Evolutionary conservation across 495 filamentous ascomycete genomes (phyloP), one percentile per base, ranked within the genome.

Genomic region (Neurospora sublineolata): DNA sequence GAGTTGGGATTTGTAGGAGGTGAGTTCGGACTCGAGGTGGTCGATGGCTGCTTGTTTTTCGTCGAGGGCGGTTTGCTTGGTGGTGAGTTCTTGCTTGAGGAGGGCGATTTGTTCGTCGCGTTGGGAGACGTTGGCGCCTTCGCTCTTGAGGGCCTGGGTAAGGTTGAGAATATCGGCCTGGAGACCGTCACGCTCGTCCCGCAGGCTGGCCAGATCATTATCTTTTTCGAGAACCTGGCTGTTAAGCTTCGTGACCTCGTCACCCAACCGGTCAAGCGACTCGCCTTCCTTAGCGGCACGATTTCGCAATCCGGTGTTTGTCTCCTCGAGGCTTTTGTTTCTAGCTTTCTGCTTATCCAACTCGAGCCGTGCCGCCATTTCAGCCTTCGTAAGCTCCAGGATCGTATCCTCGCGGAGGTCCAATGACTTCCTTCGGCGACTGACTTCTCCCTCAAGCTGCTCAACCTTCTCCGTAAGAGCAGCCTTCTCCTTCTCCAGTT

Each of bases 261-360:
- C 3, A 7, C 52, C 6, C 4, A 64, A 27, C 52, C 52, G 52
- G 27, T 3, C 52, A 8, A 64, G 14, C 14, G 27, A 18, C 9
- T 33, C 27, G 52, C 27, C 52, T 6, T 36, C 3, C 23, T 64
- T 64, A 64, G 6, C 0, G 27, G 7, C 14, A 64, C 52, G 52
- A 3, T 33, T 30, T 33, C 6, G 27, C 27, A 64, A 14, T 16
- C 52, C 27, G 12, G 12, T 16, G 6, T 64, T 64, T 3, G 1
- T 64, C 42, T 70, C 37, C 33, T 70, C 69, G 33, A 70, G 41
- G 41, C 10, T 70, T 20, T 69, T 69, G n/a, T 64, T 64, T 33
- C 52, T 64, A 14, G 12, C 1, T 33, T 3, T 64, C 30, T 64
- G 52, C 52, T 64, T 64, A 0, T 33, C 27, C 52, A 64, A 14